Conservation (phyloP, 345 rosid species). For the Bretschneidera sinensis region DNA sequence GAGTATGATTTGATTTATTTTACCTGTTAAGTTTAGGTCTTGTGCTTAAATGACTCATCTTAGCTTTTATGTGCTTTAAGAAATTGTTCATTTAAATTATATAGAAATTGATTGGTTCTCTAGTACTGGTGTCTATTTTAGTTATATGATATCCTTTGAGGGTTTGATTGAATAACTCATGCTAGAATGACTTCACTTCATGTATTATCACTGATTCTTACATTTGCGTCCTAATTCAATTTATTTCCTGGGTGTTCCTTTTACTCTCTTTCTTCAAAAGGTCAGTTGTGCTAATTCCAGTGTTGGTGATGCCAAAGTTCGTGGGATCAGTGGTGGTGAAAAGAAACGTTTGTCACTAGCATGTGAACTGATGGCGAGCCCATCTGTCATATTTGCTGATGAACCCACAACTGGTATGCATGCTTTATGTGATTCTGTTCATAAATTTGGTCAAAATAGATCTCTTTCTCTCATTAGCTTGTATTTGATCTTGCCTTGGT, state of each 20-base stretch:
- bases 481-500: too few species aligned
- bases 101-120: too few species aligned
- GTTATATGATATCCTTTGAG: neutral
- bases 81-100: too few species aligned
- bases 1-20: neutral
- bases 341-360: slow-evolving; percentile 86
- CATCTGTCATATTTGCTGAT: slow-evolving; percentile 94
- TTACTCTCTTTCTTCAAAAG: slow-evolving; percentile 44
- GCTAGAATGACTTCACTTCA: neutral
- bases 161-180: neutral
- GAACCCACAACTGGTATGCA: slow-evolving; percentile 91
- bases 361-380: slow-evolving; percentile 96
- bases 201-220: neutral
- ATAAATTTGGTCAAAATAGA: neutral
- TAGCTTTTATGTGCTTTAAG: too few species aligned
- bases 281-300: slow-evolving; percentile 79
- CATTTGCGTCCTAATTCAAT: slow-evolving; percentile 5
- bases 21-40: too few species aligned
- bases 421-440: slow-evolving; percentile 2
- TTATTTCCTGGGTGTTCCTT: slow-evolving; percentile 19
- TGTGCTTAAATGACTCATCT: too few species aligned
- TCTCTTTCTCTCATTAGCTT: too few species aligned
- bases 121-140: too few species aligned
- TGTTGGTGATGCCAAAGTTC: slow-evolving; percentile 96
- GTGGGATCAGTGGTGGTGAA: slow-evolving; percentile 98